phyloP scores from a whole-genome alignment of 257 asterid species.

The Coffea eugenioides region DNA sequence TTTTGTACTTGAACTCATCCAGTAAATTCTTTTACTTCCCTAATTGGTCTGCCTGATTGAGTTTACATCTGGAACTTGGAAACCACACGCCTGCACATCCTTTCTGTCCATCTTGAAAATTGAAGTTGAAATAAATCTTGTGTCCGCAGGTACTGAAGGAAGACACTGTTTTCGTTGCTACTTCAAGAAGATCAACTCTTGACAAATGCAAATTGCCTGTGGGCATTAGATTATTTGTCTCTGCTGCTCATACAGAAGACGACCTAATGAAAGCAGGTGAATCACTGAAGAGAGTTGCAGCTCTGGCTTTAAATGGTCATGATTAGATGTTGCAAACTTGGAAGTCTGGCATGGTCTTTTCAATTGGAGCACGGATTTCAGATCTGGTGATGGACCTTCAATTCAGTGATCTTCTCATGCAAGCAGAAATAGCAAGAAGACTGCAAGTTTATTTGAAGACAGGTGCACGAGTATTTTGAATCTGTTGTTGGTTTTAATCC shows the following conservation, averaged over 20 bases:
- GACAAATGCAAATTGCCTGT: conserved; percentile 83
- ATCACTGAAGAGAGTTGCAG: conserved; percentile 55
- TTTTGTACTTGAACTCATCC: neutral
- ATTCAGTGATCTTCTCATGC: neutral
- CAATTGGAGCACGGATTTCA: neutral
- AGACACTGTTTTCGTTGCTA: conserved; percentile 58
- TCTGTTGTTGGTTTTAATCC: neutral
- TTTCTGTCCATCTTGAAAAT: neutral
- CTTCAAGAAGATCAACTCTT: conserved; percentile 67
- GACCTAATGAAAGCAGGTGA: conserved; percentile 67
- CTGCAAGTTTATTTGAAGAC: neutral
- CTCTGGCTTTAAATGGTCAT: conserved; percentile 35
- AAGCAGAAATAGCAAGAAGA: neutral
- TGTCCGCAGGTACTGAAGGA: conserved; percentile 65
- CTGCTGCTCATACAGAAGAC: conserved; percentile 75
- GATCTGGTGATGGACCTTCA: neutral
- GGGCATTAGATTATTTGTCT: conserved; percentile 67
- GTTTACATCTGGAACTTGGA: neutral
- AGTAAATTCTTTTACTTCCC: neutral
- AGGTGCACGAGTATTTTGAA: neutral
- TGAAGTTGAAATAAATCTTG: neutral
- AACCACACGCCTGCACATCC: neutral
- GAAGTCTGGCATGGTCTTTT: too few species aligned
- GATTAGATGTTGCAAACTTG: conserved; percentile 15
- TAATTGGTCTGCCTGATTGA: neutral